Evolutionary conservation across 306 rosid genomes (phyloP).

Genomic region (Inga leiocalycina): DNA sequence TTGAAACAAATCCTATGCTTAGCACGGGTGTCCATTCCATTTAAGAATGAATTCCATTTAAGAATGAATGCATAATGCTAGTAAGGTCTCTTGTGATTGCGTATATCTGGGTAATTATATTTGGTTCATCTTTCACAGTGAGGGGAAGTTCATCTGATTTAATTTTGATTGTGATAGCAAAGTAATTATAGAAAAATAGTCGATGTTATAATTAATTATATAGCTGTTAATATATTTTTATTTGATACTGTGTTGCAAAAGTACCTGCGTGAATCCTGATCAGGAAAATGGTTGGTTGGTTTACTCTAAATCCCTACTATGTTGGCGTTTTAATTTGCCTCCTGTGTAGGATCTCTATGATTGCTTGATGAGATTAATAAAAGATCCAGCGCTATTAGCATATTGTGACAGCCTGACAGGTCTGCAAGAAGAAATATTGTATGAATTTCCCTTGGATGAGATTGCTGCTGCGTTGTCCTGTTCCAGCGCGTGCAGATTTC

Average conservation of each 20-base stretch:
- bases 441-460: conserved; percentile 80
- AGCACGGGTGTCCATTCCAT: not conserved
- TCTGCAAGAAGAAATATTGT: conserved; percentile 75
- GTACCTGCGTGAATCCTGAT: too few relatives aligned
- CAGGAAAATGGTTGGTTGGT: conserved; percentile 15
- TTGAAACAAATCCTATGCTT: not conserved
- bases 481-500: conserved; percentile 72
- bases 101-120: too few relatives aligned
- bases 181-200: not conserved
- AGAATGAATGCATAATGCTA: not conserved
- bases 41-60: too few relatives aligned
- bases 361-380: conserved; percentile 70
- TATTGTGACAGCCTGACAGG: conserved; percentile 68
- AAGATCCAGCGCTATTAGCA: conserved; percentile 59
- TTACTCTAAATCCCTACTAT: conserved; percentile 12
- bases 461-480: conserved; percentile 73
- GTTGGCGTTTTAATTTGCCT: conserved; percentile 25
- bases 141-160: too few relatives aligned
- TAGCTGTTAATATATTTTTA: not conserved
- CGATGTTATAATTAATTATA: conserved; percentile 1
- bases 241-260: not conserved
- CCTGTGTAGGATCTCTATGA: conserved; percentile 72
- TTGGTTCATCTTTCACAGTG: too few relatives aligned
- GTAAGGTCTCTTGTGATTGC: not conserved
- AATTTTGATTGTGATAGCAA: not conserved